Evolutionary conservation across 1,284 basidiomycete genomes (phyloP), one percentile per base, ranked within the genome.

Genomic region (Cutaneotrichosporon daszewskae): DNA sequence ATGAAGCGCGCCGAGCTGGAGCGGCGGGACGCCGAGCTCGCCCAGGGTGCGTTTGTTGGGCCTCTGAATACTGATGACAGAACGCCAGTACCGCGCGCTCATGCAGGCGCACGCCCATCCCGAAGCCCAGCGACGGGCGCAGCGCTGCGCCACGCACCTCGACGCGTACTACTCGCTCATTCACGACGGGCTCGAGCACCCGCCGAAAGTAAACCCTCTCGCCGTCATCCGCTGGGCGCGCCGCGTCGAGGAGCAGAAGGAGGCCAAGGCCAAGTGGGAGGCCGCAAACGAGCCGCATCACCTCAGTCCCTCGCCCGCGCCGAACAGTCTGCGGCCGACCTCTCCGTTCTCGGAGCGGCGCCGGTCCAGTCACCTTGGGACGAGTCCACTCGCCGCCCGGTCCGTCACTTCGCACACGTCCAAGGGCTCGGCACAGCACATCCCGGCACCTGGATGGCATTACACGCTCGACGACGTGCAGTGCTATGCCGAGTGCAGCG

Each of bases 51-150:
- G 62, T 55, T 7, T 5, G 20, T 12, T 24, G 42, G 37, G 38
- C 45, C 37, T 34, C n/a, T 35, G n/a, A n/a, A n/a, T 32, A 26
- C 36, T 42, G 45, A 46, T 22, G 9, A 2, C 37, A 68, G 66
- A 69, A 48, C 64, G 59, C 23, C 55, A 58, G 8, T 67, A 55
- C 53, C 52, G 52, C 16, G 62, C 64, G 16, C 45, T 67, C 11
- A 55, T 62, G 4, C 61, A 64, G 32, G 54, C 71, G 16, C 60
- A 64, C 11, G 61, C 63, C 5, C 68, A 72, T 52, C 68, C 68
- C 2, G 46, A 47, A 4, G 47, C 62, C 6, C 63, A 68, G 44
- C 46, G 54, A n/a, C 33, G 49, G 7, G 66, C 67, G 1, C 63
- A 63, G 40, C 51, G 47, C 8, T 54, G 55, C 1, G 54, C 60